A percentile compares a stretch with the other conserved stretches of the same genome.
These are phyloP conservation scores for Ochromonas danica DNA, from an alignment of 108 stramenopile species.

Conservation along the genomic window DNA sequence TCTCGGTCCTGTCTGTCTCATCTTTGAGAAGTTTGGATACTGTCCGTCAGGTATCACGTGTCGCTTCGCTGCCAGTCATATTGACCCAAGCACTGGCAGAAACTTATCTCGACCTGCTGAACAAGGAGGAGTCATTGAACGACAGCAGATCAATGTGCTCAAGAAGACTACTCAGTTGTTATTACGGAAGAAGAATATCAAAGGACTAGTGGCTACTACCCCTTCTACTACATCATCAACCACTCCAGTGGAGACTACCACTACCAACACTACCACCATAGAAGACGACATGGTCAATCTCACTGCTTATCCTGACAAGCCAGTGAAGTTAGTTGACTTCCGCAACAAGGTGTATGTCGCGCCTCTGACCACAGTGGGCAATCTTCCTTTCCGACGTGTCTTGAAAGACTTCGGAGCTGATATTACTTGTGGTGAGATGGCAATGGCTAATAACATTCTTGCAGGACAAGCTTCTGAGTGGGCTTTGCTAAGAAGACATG, in stretches of 20 bases:
- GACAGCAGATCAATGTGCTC: not conserved
- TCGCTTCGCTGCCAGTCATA: constrained; percentile 53
- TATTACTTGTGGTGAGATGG: constrained; percentile 99
- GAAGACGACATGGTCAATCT: not conserved
- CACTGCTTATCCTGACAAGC: constrained; percentile 53
- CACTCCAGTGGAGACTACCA: constrained; percentile 44
- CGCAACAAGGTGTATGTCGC: constrained; percentile 93
- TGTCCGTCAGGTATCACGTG: constrained; percentile 40
- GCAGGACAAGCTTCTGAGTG: constrained; percentile 82
- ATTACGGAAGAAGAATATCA: constrained; percentile 64
- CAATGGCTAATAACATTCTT: constrained; percentile 73
- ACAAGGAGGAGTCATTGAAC: constrained; percentile 24
- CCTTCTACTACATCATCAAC: constrained; percentile 69
- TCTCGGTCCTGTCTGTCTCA: constrained; percentile 23
- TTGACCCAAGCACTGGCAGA: constrained; percentile 67
- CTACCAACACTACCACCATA: too few relatives aligned
- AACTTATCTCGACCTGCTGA: constrained; percentile 53
- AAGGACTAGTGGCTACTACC: constrained; percentile 54
- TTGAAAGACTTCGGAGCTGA: constrained; percentile 93
- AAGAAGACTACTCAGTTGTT: constrained; percentile 59
- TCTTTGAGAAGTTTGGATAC: constrained; percentile 33
- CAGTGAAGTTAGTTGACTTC: constrained; percentile 79
- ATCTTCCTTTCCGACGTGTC: constrained; percentile 92
- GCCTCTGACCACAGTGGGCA: constrained; percentile 96
- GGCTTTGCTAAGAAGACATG: constrained; percentile 87